Percentiles rank a stretch among this genome's conserved stretches.
phyloP scores from a whole-genome alignment of 768 basidiomycete genomes.

The Xerocomellus intermedius region DNA sequence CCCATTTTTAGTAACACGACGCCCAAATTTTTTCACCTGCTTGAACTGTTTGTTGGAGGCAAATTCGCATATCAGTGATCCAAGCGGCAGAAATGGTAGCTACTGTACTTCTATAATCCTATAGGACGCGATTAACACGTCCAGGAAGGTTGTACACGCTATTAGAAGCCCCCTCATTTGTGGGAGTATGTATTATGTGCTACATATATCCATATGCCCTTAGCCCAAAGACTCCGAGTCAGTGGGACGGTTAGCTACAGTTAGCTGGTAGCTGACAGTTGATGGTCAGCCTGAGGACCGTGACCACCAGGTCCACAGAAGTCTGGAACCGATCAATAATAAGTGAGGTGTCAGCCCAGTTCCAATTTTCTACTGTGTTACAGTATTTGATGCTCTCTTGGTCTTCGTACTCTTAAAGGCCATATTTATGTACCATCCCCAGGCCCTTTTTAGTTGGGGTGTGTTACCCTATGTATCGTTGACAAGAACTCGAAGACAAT shows the following conservation, averaged over 20 bases:
- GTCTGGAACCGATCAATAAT: too few species aligned
- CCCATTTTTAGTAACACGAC: constrained; percentile 12
- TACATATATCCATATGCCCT: neutral
- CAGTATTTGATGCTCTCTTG: too few species aligned
- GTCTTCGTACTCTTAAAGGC: neutral
- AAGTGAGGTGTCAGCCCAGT: too few species aligned
- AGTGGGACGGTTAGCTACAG: too few species aligned
- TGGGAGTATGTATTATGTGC: neutral
- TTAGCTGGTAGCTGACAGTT: too few species aligned
- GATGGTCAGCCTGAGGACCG: too few species aligned
- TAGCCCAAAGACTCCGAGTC: neutral
- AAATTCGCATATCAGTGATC: neutral
- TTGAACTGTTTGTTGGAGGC: neutral
- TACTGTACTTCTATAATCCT: neutral
- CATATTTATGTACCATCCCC: neutral
- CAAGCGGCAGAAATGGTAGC: neutral
- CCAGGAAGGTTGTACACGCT: neutral
- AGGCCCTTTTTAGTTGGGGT: too few species aligned
- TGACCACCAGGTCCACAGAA: too few species aligned
- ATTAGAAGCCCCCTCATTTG: neutral
- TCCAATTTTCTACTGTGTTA: too few species aligned
- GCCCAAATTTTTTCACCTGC: neutral
- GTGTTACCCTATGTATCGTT: too few species aligned
- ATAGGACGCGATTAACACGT: neutral
- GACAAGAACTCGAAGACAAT: too few species aligned